Conservation (phyloP, 2,329 filamentous ascomycete species). For the Hymenoscyphus albidus region DNA sequence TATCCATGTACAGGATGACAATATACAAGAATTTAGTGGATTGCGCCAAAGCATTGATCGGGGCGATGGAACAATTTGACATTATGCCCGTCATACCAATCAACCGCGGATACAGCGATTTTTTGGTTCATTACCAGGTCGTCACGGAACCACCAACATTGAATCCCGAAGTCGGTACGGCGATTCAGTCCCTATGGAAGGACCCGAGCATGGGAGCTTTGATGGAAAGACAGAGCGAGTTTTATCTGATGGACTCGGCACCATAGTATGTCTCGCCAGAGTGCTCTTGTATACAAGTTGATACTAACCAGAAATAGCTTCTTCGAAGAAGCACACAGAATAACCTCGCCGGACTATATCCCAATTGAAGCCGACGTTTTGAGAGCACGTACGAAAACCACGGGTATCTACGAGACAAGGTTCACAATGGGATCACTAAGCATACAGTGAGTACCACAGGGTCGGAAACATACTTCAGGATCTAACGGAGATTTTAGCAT, state of each 20-base stretch:
- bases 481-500: constrained; percentile 58
- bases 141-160: constrained; percentile 88
- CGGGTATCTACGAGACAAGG: constrained; percentile 96
- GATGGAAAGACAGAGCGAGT: constrained; percentile 93
- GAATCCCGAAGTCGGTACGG: constrained; percentile 74
- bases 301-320: constrained; percentile 58
- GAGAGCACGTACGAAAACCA: constrained; percentile 94
- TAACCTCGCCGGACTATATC: constrained; percentile 79
- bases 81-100: constrained; percentile 71
- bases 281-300: not conserved
- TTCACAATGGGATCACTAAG: constrained; percentile 98
- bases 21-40: constrained; percentile 98
- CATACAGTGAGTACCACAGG: constrained; percentile 73
- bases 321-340: constrained; percentile 87
- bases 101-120: constrained; percentile 72
- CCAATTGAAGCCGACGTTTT: constrained; percentile 94
- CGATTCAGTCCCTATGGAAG: constrained; percentile 83
- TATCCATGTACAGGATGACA: constrained; percentile 89
- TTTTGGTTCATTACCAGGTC: constrained; percentile 80
- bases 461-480: constrained; percentile 7
- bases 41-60: constrained; percentile 89
- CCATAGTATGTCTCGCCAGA: constrained; percentile 66
- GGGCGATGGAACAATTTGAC: constrained; percentile 86
- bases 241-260: constrained; percentile 98
- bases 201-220: constrained; percentile 79